phyloP scores from a whole-genome alignment of 768 basidiomycete species.

The Trametes elegans region DNA sequence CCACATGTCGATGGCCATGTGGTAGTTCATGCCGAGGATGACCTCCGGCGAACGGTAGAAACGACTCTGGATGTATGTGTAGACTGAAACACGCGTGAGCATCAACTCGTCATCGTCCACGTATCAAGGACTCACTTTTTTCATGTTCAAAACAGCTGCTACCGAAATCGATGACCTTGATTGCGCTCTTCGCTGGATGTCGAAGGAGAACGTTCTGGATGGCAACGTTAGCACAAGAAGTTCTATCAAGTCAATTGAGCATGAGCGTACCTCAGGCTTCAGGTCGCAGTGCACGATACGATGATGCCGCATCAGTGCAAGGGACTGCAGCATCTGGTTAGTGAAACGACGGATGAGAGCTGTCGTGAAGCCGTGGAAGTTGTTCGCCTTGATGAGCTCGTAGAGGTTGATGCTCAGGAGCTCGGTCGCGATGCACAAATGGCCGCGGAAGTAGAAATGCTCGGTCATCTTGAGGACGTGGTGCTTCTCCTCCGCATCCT shows the following conservation, averaged over 20 bases:
- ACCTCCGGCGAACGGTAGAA: conserved; percentile 99
- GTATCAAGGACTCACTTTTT: conserved; percentile 66
- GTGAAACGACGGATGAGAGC: conserved; percentile 94
- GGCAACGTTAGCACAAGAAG: conserved; percentile 1
- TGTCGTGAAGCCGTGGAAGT: conserved; percentile 97
- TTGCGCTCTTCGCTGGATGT: conserved; percentile 93
- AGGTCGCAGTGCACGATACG: conserved; percentile 98
- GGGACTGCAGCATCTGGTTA: conserved; percentile 88
- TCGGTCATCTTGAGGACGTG: conserved; percentile 98
- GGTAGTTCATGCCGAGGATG: conserved; percentile 98
- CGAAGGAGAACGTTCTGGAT: conserved; percentile 87
- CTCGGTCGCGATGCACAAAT: conserved; percentile 98
- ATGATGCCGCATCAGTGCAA: conserved; percentile 93
- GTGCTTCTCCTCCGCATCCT: conserved; percentile 97
- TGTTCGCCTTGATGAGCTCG: conserved; percentile 98
- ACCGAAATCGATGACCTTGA: conserved; percentile 99
- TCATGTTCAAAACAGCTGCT: conserved; percentile 98
- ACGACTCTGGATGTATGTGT: conserved; percentile 98
- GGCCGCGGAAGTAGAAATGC: conserved; percentile 96
- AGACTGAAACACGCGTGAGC: too few species aligned
- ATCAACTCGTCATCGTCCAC: background rate
- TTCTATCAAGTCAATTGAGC: background rate
- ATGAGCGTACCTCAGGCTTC: conserved; percentile 93
- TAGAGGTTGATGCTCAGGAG: conserved; percentile 97
- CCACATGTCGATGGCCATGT: conserved; percentile 99